phyloP scores from a whole-genome alignment of 331 rosid genomes.

The Telfairia occidentalis region DNA sequence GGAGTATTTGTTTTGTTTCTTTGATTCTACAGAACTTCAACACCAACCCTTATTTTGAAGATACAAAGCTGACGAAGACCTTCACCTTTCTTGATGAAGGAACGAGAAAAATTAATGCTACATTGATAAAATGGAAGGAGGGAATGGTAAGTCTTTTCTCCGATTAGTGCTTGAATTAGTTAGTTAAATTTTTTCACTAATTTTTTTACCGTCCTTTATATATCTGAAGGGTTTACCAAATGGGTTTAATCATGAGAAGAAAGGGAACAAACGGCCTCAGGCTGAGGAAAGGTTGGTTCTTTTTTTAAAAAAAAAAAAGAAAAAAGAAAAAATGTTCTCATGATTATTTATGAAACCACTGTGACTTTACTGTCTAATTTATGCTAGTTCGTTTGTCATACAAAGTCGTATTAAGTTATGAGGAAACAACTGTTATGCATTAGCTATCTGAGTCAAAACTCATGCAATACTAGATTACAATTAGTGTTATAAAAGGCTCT shows the following conservation, averaged over 20 bases:
- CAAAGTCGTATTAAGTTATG: neutral
- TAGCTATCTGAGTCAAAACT: neutral
- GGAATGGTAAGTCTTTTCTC: slow-evolving; percentile 46
- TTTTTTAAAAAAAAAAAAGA: no score
- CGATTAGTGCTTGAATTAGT: neutral
- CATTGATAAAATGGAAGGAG: slow-evolving; percentile 88
- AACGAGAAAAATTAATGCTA: slow-evolving; percentile 62
- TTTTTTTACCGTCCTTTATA: neutral
- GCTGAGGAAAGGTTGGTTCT: slow-evolving; percentile 70
- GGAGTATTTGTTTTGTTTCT: slow-evolving; percentile 3
- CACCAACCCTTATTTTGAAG: slow-evolving; percentile 81
- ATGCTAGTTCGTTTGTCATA: neutral
- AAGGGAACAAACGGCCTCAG: slow-evolving; percentile 74
- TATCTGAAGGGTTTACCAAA: slow-evolving; percentile 55
- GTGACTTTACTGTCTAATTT: neutral
- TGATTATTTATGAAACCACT: neutral
- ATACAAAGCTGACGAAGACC: slow-evolving; percentile 63
- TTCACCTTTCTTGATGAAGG: slow-evolving; percentile 83
- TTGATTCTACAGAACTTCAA: slow-evolving; percentile 52
- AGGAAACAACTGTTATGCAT: neutral
- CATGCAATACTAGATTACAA: neutral
- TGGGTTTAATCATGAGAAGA: slow-evolving; percentile 67
- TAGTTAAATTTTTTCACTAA: neutral
- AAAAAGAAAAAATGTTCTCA: no score
- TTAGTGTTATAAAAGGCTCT: neutral